phyloP scores from a whole-genome alignment of 2,329 filamentous ascomycete species.

The Dactylonectria estremocensis region DNA sequence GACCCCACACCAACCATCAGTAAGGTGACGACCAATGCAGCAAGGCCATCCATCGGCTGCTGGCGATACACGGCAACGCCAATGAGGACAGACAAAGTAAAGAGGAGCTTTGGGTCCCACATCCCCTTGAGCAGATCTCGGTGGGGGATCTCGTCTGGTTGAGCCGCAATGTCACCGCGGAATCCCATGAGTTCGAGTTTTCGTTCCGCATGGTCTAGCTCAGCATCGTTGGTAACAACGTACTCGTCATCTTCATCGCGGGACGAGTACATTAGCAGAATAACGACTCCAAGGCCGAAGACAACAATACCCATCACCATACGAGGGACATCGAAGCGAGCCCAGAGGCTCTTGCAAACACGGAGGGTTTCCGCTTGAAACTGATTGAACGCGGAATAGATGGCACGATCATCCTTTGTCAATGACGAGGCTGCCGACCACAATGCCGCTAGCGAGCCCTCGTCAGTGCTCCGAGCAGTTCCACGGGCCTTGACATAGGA shows the following conservation, averaged over 20 bases:
- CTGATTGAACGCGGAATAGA: conserved; percentile 73
- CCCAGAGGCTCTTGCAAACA: conserved; percentile 90
- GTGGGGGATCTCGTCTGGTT: conserved; percentile 56
- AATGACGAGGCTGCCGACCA: conserved; percentile 64
- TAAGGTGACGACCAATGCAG: conserved; percentile 57
- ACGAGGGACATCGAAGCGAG: conserved; percentile 87
- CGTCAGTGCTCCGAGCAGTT: conserved; percentile 71
- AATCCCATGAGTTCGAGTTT: conserved; percentile 65
- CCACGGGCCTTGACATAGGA: conserved; percentile 84
- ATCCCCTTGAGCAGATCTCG: conserved; percentile 54
- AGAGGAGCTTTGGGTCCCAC: conserved; percentile 54
- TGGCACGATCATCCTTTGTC: conserved; percentile 56
- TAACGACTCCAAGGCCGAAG: conserved; percentile 76
- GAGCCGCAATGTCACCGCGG: conserved; percentile 57
- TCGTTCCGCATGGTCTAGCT: conserved; percentile 73
- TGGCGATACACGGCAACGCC: conserved; percentile 52
- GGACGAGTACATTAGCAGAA: conserved; percentile 82
- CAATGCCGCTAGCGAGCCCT: conserved; percentile 57
- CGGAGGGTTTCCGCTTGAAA: conserved; percentile 86
- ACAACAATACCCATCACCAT: conserved; percentile 87
- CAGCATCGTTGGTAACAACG: conserved; percentile 67
- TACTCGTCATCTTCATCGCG: conserved; percentile 69
- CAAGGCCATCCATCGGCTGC: conserved; percentile 53
- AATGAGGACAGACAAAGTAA: conserved; percentile 49
- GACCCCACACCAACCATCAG: conserved; percentile 60